Evolutionary conservation across 305 asterid species (phyloP).

Genomic region (Rubia tinctorum): DNA sequence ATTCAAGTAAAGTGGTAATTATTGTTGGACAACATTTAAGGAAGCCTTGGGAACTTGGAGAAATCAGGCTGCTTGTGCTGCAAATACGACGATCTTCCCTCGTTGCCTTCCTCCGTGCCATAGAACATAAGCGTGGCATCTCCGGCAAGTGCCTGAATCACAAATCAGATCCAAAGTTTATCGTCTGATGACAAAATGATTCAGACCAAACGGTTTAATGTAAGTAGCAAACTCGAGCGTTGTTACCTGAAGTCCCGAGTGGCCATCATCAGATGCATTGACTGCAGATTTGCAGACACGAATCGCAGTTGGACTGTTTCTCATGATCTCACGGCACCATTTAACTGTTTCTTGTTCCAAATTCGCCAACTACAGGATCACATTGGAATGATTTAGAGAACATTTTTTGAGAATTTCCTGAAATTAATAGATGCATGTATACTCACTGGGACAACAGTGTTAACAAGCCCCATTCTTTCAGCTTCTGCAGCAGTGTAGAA

Average conservation of each 20-base stretch:
- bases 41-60: conserved; percentile 76
- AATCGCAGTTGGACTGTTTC: conserved; percentile 88
- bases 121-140: conserved; percentile 85
- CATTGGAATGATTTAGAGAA: not conserved
- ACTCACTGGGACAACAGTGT: no score
- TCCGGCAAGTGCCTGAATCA: conserved; percentile 72
- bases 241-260: conserved; percentile 90
- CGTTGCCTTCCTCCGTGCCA: conserved; percentile 84
- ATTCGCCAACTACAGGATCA: conserved; percentile 44
- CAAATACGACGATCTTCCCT: conserved; percentile 73
- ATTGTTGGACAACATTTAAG: conserved; percentile 13
- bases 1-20: not conserved
- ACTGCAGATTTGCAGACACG: conserved; percentile 82
- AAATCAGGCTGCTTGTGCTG: conserved; percentile 69
- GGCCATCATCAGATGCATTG: conserved; percentile 93
- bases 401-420: no score
- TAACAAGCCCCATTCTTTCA: conserved; percentile 93
- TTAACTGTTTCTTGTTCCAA: conserved; percentile 83
- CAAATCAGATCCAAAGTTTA: not conserved
- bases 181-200: not conserved
- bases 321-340: conserved; percentile 88
- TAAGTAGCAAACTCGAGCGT: not conserved
- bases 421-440: no score
- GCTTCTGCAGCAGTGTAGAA: conserved; percentile 83
- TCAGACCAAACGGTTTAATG: not conserved